Evolutionary conservation across 768 basidiomycete genomes (phyloP), one percentile per base, ranked within the genome.

Genomic region (Mycena amicta): DNA sequence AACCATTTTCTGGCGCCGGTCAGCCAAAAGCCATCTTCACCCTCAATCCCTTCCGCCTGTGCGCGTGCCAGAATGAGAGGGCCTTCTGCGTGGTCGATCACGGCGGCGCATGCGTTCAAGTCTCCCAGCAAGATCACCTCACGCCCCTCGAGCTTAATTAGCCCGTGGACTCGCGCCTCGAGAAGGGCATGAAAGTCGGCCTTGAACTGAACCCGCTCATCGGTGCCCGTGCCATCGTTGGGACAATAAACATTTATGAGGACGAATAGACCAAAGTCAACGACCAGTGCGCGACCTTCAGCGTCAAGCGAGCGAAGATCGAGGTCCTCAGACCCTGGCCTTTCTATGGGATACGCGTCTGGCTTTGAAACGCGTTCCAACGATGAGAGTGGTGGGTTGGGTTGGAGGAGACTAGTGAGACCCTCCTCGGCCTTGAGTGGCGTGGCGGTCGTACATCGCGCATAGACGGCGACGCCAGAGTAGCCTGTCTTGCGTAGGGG

Each of bases 241-340:
- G 97, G 97, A 66, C 95, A 98, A 71, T 99, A 99, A 18, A 94
- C 84, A 68, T 96, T 98, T 81, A 99, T 90, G 45, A 99, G 83
- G 27, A 99, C 93, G 71, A 98, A 99, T 16, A 98, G 74, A 2
- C 95, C 94, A 69, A 95, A 88, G 75, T 98, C 97, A 31, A 96
- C 69, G 11, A 92, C 81, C 6, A 98, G 77, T 1, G 87, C 86
- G 46, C 97, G 86, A 1, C 97, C 97, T 75, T 99, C 97, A 62
- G 79, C 74, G 74, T 99, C 97, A 26, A 94, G 78, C 29, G 72
- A 67, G 18, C 71, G 72, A 37, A 73, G 76, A 50, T 82, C 75
- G 1, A 78, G 15, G 1, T 74, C 68, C 0, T 60, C 61, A 6
- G 67, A 66, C 18, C 64, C 66, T 75, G 46, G 82, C 74, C 66